These are phyloP conservation scores for Funneliformis caledonium DNA, from an alignment of 371 early-diverging fungal species.

Conservation along the genomic window DNA sequence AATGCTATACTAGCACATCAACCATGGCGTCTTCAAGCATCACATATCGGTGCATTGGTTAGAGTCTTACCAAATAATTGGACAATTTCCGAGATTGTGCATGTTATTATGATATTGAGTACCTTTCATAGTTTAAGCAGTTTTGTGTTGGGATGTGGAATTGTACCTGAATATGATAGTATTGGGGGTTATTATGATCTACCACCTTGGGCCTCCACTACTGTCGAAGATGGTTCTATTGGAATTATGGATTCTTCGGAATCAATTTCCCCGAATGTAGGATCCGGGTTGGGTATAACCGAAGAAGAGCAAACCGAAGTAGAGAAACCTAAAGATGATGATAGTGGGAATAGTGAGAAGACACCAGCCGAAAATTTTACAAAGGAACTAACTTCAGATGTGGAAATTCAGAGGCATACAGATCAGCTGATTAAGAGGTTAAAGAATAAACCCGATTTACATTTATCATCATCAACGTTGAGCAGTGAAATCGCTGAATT, in stretches of 20 bases:
- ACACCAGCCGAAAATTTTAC: background rate
- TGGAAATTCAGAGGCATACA: background rate
- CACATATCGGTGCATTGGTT: constrained; percentile 55
- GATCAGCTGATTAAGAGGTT: background rate
- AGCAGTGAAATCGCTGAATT: background rate
- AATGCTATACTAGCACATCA: constrained; percentile 61
- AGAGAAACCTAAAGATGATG: background rate
- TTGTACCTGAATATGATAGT: constrained; percentile 70
- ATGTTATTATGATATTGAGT: constrained; percentile 61
- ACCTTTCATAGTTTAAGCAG: constrained; percentile 64
- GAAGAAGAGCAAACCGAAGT: background rate
- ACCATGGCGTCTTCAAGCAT: constrained; percentile 61
- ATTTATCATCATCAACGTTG: background rate
- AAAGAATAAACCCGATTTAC: background rate
- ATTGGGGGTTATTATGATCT: constrained; percentile 55
- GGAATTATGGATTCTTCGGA: background rate
- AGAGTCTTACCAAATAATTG: constrained; percentile 51
- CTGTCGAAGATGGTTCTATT: background rate
- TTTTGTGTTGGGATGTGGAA: constrained; percentile 66
- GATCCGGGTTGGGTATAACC: background rate
- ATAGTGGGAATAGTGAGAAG: too few relatives aligned
- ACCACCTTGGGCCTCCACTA: background rate
- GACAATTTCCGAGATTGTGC: constrained; percentile 67
- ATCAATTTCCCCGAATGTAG: background rate
- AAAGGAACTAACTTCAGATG: background rate